A percentile compares a stretch with the other conserved stretches of the same genome.
Evolutionary conservation across 768 basidiomycete genomes (phyloP).

Genomic region (Trametes cingulata): DNA sequence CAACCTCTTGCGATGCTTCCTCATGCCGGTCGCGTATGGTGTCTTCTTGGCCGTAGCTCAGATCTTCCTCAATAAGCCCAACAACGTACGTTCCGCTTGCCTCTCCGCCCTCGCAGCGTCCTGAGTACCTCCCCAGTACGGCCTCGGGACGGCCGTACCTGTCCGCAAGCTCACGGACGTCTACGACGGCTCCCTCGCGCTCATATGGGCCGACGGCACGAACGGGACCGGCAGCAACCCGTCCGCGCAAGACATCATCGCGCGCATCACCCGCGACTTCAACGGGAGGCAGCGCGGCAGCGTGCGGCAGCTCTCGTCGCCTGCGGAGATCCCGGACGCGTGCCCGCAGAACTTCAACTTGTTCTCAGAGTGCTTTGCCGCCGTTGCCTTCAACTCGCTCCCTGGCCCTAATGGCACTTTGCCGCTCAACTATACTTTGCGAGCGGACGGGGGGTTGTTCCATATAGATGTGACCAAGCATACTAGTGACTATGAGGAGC

Average conservation of each 20-base stretch:
- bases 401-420: slow-evolving; percentile 36
- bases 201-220: slow-evolving; percentile 73
- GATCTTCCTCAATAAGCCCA: slow-evolving; percentile 55
- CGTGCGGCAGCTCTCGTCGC: slow-evolving; percentile 48
- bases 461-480: slow-evolving; percentile 68
- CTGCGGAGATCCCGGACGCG: slow-evolving; percentile 49
- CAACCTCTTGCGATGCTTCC: slow-evolving; percentile 60
- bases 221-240: slow-evolving; percentile 51
- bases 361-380: slow-evolving; percentile 71
- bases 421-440: slow-evolving; percentile 65
- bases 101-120: neutral
- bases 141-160: slow-evolving; percentile 57
- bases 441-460: slow-evolving; percentile 62
- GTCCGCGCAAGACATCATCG: slow-evolving; percentile 60
- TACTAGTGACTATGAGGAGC: slow-evolving; percentile 65
- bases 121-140: slow-evolving; percentile 45
- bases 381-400: slow-evolving; percentile 59
- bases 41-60: slow-evolving; percentile 68
- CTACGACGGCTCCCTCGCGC: slow-evolving; percentile 52
- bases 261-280: slow-evolving; percentile 56
- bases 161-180: slow-evolving; percentile 47
- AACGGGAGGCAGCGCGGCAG: slow-evolving; percentile 44
- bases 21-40: slow-evolving; percentile 66
- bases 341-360: slow-evolving; percentile 78
- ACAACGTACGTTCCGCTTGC: slow-evolving; percentile 48